Evolutionary conservation across 352 stramenopile species (phyloP), one percentile per base, ranked within the genome.

Genomic region (Lagenidium sp.): DNA sequence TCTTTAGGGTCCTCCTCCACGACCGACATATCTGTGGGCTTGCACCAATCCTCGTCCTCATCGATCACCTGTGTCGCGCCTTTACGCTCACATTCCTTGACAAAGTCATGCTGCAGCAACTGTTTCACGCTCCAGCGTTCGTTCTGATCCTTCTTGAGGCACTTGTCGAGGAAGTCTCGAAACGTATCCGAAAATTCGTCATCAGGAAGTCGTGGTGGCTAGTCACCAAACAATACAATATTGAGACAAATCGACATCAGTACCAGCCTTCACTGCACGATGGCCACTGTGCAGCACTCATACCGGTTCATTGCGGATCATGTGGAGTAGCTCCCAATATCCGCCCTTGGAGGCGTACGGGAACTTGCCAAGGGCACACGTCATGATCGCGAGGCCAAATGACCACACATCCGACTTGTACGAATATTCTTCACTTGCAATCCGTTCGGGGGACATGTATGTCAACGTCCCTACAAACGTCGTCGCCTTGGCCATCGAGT

Each of bases 401-500:
- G 79, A 91, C 80, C 80, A 92, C 4, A 91, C 73, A 35, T 94
- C 81, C 41, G 76, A 90, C 43, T 89, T 89, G 72, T 90, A 90
- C 41, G 76, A 90, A 53, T 93, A 90, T 46, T 70, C 81, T 63
- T 92, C 76, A 36, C 84, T 92, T 25, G 76, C 76, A 50, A 97
- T 97, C 13, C 91, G 77, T 57, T 97, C 91, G 11, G 90, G 91
- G 6, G 81, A 92, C 91, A 97, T 97, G 54, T 97, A 97, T 0
- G 78, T 90, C 15, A 94, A 62, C 6, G 91, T 97, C 2, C 91
- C 90, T 4, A 97, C 87, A 44, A 96, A 97, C 0, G 84, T 94
- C 21, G 81, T 90, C 22, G 84, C 76, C 50, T 95, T 91, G 6
- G 80, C 70, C 57, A 90, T 65, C 2, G 80, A 90, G 47, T 88